phyloP scores from a whole-genome alignment of 2,329 filamentous ascomycete genomes.

The Fusarium sp. region DNA sequence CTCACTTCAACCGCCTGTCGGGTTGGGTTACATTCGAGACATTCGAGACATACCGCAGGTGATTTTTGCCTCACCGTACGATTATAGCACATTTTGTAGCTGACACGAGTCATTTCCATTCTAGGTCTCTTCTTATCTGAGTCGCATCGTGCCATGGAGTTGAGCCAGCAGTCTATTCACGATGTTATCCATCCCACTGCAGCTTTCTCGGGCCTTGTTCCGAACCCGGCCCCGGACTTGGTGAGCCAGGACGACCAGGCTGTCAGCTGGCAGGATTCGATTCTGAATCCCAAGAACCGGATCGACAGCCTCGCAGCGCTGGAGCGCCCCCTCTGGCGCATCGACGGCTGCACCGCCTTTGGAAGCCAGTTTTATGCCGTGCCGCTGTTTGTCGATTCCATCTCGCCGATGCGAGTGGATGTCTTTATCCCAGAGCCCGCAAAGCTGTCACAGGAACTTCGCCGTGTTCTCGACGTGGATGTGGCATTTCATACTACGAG shows the following conservation, averaged over 20 bases:
- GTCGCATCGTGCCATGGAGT: slow-evolving; percentile 59
- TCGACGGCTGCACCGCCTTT: slow-evolving; percentile 68
- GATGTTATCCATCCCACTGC: slow-evolving; percentile 70
- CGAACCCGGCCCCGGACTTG: slow-evolving; percentile 3
- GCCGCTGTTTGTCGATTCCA: slow-evolving; percentile 61
- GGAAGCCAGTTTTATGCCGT: slow-evolving; percentile 69
- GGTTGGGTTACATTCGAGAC: slow-evolving; percentile 28
- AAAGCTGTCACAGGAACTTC: slow-evolving; percentile 55
- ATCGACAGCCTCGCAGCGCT: slow-evolving; percentile 66
- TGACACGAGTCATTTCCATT: slow-evolving; percentile 16
- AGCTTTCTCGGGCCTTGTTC: slow-evolving; percentile 53
- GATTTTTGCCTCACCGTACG: slow-evolving; percentile 33
- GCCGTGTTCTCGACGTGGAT: slow-evolving; percentile 60
- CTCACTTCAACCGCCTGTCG: slow-evolving; percentile 28
- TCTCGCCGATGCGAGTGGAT: slow-evolving; percentile 67
- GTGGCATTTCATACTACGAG: slow-evolving; percentile 68
- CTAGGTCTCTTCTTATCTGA: slow-evolving; percentile 17
- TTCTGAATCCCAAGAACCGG: slow-evolving; percentile 70
- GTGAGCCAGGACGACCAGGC: slow-evolving; percentile 5
- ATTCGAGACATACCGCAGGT: slow-evolving; percentile 36
- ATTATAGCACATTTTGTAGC: slow-evolving; percentile 15
- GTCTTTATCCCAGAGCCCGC: slow-evolving; percentile 67
- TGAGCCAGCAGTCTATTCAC: slow-evolving; percentile 64
- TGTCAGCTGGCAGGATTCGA: slow-evolving; percentile 59
- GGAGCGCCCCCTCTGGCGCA: slow-evolving; percentile 63